A percentile compares a stretch with the other conserved stretches of the same genome.
These are phyloP conservation scores for Phytophthora pisi DNA, from an alignment of 352 stramenopile species.

Conservation along the genomic window DNA sequence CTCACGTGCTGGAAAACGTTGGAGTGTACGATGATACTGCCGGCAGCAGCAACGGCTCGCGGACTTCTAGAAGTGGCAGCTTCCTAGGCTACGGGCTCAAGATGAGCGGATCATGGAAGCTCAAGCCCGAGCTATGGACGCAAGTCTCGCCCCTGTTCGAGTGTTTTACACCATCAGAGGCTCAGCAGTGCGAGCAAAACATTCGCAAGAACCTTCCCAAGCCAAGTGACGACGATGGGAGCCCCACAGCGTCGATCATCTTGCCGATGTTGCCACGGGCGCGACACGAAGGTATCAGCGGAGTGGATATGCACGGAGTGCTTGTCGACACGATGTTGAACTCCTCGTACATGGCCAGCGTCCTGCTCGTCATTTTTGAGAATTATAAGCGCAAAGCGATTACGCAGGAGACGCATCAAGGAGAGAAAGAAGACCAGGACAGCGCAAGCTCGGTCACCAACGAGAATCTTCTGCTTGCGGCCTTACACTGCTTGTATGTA, in stretches of 20 bases:
- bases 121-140: conserved; percentile 61
- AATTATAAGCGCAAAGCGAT: conserved; percentile 36
- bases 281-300: conserved; percentile 14
- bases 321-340: conserved; percentile 56
- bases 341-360: conserved; percentile 48
- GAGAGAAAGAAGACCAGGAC: conserved; percentile 7
- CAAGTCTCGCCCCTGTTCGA: conserved; percentile 74
- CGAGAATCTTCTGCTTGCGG: conserved; percentile 66
- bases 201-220: conserved; percentile 49
- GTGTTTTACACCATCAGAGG: conserved; percentile 75
- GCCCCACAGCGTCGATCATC: conserved; percentile 12
- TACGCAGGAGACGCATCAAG: background rate
- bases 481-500: conserved; percentile 59
- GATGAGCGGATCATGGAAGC: conserved; percentile 71
- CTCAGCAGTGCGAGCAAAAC: conserved; percentile 80
- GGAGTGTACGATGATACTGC: conserved; percentile 63
- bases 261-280: conserved; percentile 42
- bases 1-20: conserved; percentile 63
- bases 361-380: conserved; percentile 51
- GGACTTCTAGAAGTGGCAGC: conserved; percentile 32
- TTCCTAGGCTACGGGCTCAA: conserved; percentile 64
- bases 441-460: conserved; percentile 20
- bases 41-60: conserved; percentile 23
- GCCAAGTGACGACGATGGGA: conserved; percentile 8
- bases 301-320: conserved; percentile 38